Percentiles rank a stretch among this genome's conserved stretches.
These are phyloP conservation scores for Chimonanthus praecox DNA, from an alignment of 164 flowering plant species.

Conservation along the genomic window DNA sequence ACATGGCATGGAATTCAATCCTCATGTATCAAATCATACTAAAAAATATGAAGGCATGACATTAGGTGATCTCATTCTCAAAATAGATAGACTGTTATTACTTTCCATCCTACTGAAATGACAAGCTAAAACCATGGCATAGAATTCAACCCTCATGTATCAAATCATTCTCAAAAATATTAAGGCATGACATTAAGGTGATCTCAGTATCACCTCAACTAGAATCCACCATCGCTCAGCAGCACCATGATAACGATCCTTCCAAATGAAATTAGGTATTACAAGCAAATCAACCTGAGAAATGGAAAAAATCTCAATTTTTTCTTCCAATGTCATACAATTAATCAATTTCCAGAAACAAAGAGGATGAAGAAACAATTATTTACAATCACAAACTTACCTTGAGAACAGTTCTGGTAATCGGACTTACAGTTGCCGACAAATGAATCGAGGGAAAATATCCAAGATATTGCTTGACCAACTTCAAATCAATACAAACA, in stretches of 20 bases:
- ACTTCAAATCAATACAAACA: conserved; percentile 30
- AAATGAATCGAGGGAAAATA: conserved; percentile 76
- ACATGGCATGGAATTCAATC: no score
- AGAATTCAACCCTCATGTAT: background rate
- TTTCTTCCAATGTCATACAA: background rate
- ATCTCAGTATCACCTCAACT: conserved; percentile 65
- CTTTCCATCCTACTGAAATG: background rate
- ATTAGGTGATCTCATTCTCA: no score
- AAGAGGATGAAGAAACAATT: background rate
- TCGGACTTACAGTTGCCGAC: conserved; percentile 94
- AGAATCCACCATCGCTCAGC: conserved; percentile 92
- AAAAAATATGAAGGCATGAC: no score
- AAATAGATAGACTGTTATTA: no score
- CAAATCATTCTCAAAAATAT: background rate
- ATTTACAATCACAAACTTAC: conserved; percentile 25
- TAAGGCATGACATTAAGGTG: background rate
- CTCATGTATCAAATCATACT: no score
- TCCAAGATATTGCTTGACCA: conserved; percentile 83
- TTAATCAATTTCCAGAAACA: conserved; percentile 2
- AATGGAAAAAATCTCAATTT: background rate
- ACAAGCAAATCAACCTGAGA: conserved; percentile 79
- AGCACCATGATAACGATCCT: conserved; percentile 94
- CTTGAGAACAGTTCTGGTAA: conserved; percentile 97
- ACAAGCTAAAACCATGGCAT: background rate
- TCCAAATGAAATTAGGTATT: conserved; percentile 85